A percentile compares a stretch with the other conserved stretches of the same genome.
These are phyloP conservation scores for Amanita muscaria DNA, from an alignment of 768 basidiomycete genomes.

Conservation along the genomic window DNA sequence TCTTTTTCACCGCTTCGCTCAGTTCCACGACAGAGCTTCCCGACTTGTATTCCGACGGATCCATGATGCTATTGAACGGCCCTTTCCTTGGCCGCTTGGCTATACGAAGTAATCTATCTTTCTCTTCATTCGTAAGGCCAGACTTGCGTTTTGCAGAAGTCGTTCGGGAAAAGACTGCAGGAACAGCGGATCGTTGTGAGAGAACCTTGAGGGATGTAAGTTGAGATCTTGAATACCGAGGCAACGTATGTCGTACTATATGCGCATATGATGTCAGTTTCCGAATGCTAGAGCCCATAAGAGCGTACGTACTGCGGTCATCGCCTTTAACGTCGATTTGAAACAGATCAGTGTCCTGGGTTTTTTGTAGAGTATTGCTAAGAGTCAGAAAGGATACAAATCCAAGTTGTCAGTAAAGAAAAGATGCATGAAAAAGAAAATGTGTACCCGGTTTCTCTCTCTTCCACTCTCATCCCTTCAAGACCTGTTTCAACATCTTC, in stretches of 20 bases:
- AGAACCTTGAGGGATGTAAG: conserved; percentile 75
- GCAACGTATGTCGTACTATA: conserved; percentile 51
- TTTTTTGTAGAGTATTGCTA: conserved; percentile 58
- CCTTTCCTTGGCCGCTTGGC: conserved; percentile 64
- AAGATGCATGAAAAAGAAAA: background rate
- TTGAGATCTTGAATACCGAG: conserved; percentile 42
- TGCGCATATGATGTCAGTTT: background rate
- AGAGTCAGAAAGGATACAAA: conserved; percentile 1
- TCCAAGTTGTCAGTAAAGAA: conserved; percentile 1
- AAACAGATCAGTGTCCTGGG: conserved; percentile 69
- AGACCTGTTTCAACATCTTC: conserved; percentile 52
- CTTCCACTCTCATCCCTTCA: conserved; percentile 73
- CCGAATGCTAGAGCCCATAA: background rate
- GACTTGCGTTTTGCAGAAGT: conserved; percentile 35
- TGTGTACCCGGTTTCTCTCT: conserved; percentile 68
- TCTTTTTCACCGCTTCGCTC: conserved; percentile 60
- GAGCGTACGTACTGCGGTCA: conserved; percentile 43
- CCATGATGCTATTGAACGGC: conserved; percentile 62
- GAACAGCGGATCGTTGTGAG: conserved; percentile 78
- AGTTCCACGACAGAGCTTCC: conserved; percentile 60
- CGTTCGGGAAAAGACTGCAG: conserved; percentile 61
- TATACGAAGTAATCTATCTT: conserved; percentile 67
- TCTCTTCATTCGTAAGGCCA: conserved; percentile 54
- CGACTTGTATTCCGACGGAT: conserved; percentile 55
- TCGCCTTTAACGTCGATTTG: conserved; percentile 76